Evolutionary conservation across 495 filamentous ascomycete genomes (phyloP), one percentile per base, ranked within the genome.

Genomic region (Tuber magnatum): DNA sequence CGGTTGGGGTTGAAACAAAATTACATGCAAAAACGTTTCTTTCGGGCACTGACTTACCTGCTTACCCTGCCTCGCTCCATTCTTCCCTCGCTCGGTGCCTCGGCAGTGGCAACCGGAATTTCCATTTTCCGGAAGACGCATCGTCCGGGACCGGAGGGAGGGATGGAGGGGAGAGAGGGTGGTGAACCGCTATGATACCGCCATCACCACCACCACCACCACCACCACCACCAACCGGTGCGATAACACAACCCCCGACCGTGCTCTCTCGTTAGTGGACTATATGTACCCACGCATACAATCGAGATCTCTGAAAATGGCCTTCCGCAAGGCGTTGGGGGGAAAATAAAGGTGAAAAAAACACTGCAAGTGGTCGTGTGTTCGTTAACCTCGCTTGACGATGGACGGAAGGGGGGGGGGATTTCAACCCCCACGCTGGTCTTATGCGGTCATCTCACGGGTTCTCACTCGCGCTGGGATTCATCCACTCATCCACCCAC

Each of bases 111-210:
- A 61, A 61, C 28, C 56, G 56, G 56, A 61, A 32, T 61, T 61
- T 61, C n/a, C 56, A 61, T 61, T 61, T 61, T 61, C 56, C 56
- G 56, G 56, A 61, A 61, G n/a, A 61, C 56, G 56, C 12, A 12
- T 7, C 56, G n/a, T 32, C 9, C 56, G 0, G 56, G 14, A 12
- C 28, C 10, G 56, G n/a, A 22, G 14, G 56, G n/a, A 56, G 51
- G 56, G 56, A 18, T 10, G 56, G 28, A 16, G 18, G 8, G 24
- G 56, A 14, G 46, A 48, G 24, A 51, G 7, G 51, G 10, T n/a
- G 28, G 28, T 65, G 28, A 3, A 35, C 14, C 8, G 14, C 1
- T 18, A 65, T 28, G 56, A 65, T 65, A 56, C 51, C n/a, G 1
- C 22, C 7, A 44, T 40, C 39, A 40, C 7, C 39, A 40, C 39